These are phyloP conservation scores for Diplodia mutila DNA, from an alignment of 2,329 filamentous ascomycete species.

Conservation along the genomic window DNA sequence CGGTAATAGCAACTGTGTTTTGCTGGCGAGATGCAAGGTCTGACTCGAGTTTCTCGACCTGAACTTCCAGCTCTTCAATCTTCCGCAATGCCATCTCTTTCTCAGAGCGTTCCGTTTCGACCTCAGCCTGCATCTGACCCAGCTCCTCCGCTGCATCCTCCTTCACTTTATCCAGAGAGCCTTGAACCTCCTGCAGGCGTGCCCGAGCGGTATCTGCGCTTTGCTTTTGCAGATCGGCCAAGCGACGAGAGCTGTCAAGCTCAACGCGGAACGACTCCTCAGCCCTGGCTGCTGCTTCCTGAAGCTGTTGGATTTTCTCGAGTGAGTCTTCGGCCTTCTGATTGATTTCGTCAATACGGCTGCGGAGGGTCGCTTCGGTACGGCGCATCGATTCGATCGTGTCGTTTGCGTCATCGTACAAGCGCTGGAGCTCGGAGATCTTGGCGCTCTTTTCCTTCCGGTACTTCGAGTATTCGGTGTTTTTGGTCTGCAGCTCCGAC, in stretches of 20 bases:
- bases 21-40: conserved; percentile 51
- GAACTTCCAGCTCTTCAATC: conserved; percentile 66
- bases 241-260: conserved; percentile 75
- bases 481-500: conserved; percentile 87
- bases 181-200: conserved; percentile 71
- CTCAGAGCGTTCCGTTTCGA: conserved; percentile 59
- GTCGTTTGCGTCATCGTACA: conserved; percentile 81
- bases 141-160: conserved; percentile 67
- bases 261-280: conserved; percentile 87
- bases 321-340: conserved; percentile 85
- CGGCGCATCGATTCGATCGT: conserved; percentile 77
- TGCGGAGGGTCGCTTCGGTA: conserved; percentile 77
- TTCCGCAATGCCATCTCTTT: conserved; percentile 65
- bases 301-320: conserved; percentile 78
- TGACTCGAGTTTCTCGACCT: conserved; percentile 63
- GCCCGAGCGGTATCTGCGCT: conserved; percentile 73
- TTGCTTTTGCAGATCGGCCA: conserved; percentile 81
- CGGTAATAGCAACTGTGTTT: conserved; percentile 44
- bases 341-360: conserved; percentile 80
- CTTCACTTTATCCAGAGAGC: conserved; percentile 64
- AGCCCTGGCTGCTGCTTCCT: conserved; percentile 79
- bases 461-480: conserved; percentile 82
- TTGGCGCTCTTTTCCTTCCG: conserved; percentile 93
- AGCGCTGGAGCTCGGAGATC: conserved; percentile 84
- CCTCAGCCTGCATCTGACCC: conserved; percentile 53